phyloP scores from a whole-genome alignment of 495 filamentous ascomycete genomes.

The Apodospora peruviana region DNA sequence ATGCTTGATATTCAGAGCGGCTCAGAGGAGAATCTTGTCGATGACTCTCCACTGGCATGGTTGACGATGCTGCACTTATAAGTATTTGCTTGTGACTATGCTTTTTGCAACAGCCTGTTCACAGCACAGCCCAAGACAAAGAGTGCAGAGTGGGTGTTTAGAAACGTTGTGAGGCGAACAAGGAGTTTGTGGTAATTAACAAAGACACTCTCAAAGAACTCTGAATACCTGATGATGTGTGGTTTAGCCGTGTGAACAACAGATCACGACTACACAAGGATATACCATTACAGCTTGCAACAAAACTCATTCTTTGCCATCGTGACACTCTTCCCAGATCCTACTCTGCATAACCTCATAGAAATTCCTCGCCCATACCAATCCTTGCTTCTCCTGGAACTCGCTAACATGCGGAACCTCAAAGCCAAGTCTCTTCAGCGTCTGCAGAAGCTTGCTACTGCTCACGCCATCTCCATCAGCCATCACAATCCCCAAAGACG shows the following conservation, averaged over 20 bases:
- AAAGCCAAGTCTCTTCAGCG: conserved; percentile 30
- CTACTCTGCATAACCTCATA: conserved; percentile 15
- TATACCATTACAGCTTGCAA: too few species aligned
- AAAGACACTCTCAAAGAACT: too few species aligned
- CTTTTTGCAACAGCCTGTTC: not conserved
- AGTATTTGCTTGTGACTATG: not conserved
- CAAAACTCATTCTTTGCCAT: not conserved
- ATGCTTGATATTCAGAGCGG: not conserved
- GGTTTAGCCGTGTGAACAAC: too few species aligned
- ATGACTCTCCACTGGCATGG: not conserved
- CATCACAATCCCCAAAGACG: conserved; percentile 31
- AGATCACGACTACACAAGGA: not conserved
- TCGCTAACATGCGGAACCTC: conserved; percentile 27
- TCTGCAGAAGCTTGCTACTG: conserved; percentile 28
- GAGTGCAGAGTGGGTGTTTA: too few species aligned
- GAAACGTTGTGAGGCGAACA: too few species aligned
- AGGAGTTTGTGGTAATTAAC: too few species aligned
- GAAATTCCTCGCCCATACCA: conserved; percentile 28
- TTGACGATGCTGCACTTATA: not conserved
- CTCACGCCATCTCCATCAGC: conserved; percentile 27
- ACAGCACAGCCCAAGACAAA: too few species aligned
- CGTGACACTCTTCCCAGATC: conserved; percentile 5
- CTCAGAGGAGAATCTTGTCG: not conserved
- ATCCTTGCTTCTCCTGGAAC: not conserved
- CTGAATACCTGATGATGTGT: too few species aligned